Evolutionary conservation across 345 rosid species (phyloP).

Genomic region (Nasturtium officinale): DNA sequence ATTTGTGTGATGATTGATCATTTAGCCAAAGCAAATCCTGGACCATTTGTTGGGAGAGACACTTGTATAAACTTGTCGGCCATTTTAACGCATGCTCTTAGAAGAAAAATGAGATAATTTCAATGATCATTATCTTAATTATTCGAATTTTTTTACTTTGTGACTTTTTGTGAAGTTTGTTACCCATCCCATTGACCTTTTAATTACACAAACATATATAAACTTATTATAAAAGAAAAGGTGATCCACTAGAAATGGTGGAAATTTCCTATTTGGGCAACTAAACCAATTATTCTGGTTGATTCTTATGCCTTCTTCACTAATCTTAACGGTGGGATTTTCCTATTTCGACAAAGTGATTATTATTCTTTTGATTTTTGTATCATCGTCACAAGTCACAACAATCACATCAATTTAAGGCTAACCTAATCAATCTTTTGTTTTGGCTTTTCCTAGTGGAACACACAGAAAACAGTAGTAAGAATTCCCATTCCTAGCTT

Average conservation of each 20-base stretch:
- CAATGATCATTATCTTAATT: constrained; percentile 20
- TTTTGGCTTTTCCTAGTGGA: constrained; percentile 37
- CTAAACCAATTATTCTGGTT: constrained; percentile 30
- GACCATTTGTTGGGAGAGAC: constrained; percentile 11
- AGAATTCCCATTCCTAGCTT: not conserved
- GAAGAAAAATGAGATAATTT: constrained; percentile 3
- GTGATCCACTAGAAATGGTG: constrained; percentile 34
- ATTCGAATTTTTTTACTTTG: not conserved
- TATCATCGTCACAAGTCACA: constrained; percentile 34
- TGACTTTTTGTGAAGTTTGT: constrained; percentile 23
- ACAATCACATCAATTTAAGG: constrained; percentile 26
- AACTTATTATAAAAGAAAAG: not conserved
- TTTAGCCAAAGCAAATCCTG: not conserved
- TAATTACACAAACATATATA: constrained; percentile 14
- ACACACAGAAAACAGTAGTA: constrained; percentile 25
- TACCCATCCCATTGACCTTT: constrained; percentile 20
- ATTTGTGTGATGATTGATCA: not conserved
- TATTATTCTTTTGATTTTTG: constrained; percentile 8
- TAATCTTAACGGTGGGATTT: constrained; percentile 36
- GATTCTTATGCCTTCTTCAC: constrained; percentile 35
- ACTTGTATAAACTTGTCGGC: constrained; percentile 21
- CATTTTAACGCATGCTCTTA: not conserved
- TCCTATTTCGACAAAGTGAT: constrained; percentile 38
- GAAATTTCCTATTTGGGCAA: constrained; percentile 44
- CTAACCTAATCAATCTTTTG: constrained; percentile 34